phyloP scores from a whole-genome alignment of 345 rosid species.

The Iberis pinnata region DNA sequence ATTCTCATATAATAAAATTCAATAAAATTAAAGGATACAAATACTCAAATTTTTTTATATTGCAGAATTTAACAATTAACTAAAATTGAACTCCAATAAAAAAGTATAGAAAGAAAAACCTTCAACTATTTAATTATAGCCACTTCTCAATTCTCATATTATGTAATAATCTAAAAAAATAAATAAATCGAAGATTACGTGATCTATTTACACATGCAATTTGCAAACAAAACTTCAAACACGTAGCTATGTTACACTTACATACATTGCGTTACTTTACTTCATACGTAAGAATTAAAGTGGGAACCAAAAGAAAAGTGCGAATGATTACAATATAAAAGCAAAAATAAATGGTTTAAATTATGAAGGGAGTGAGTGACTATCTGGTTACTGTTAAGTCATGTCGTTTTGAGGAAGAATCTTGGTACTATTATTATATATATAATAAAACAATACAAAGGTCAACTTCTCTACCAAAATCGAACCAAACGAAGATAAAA shows the following conservation, averaged over 20 bases:
- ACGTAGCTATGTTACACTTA: conserved; percentile 17
- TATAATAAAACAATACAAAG: conserved; percentile 28
- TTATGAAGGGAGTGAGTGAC: conserved; percentile 18
- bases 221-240: background rate
- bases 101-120: no score
- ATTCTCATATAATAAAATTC: no score
- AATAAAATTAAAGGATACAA: no score
- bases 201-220: conserved; percentile 13
- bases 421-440: conserved; percentile 1
- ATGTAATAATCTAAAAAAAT: no score
- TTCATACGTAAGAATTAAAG: conserved; percentile 1
- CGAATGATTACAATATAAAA: conserved; percentile 20
- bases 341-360: conserved; percentile 16
- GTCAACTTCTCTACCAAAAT: conserved; percentile 28
- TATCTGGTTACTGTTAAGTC: conserved; percentile 22
- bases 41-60: no score
- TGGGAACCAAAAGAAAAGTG: background rate
- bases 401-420: conserved; percentile 23
- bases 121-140: no score
- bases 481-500: conserved; percentile 30
- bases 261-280: conserved; percentile 8
- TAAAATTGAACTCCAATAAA: no score
- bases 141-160: no score
- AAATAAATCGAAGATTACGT: no score
- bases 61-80: no score